Evolutionary conservation across 106 monocot species (phyloP).

Genomic region (Triglochin maritima): DNA sequence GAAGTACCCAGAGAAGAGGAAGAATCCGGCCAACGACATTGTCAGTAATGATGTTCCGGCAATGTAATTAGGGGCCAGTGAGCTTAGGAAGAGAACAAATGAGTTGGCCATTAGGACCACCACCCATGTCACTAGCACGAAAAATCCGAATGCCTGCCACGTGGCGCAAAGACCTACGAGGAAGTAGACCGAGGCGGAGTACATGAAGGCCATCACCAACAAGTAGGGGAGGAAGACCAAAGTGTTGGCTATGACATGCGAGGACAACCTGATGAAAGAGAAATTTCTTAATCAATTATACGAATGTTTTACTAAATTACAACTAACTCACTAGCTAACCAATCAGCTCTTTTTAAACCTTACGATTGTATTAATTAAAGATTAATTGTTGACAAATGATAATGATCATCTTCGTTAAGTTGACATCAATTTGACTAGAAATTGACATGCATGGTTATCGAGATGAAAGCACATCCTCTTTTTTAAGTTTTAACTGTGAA

Average conservation of each 20-base stretch:
- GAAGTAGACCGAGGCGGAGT: slow-evolving; percentile 70
- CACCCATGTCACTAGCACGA: slow-evolving; percentile 67
- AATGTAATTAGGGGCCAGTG: slow-evolving; percentile 84
- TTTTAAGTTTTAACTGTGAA: too few relatives aligned
- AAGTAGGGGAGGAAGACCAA: slow-evolving; percentile 94
- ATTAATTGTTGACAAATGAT: too few relatives aligned
- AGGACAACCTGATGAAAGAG: slow-evolving; percentile 30
- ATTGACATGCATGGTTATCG: too few relatives aligned
- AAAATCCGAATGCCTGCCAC: slow-evolving; percentile 46
- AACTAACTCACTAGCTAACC: too few relatives aligned
- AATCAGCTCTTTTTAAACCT: too few relatives aligned
- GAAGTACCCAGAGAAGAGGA: slow-evolving; percentile 96
- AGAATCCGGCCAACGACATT: slow-evolving; percentile 82
- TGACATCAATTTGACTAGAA: too few relatives aligned
- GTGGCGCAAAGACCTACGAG: slow-evolving; percentile 79
- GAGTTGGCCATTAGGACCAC: slow-evolving; percentile 90
- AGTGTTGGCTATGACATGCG: slow-evolving; percentile 64
- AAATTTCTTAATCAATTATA: too few relatives aligned
- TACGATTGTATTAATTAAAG: too few relatives aligned
- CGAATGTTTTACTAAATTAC: too few relatives aligned
- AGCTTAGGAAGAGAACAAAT: slow-evolving; percentile 79
- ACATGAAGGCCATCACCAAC: slow-evolving; percentile 50
- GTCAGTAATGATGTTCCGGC: slow-evolving; percentile 76
- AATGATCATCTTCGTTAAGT: too few relatives aligned
- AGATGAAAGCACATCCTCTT: too few relatives aligned